Evolutionary conservation across 2,329 filamentous ascomycete genomes (phyloP).

Genomic region (Pseudogymnoascus sp.): DNA sequence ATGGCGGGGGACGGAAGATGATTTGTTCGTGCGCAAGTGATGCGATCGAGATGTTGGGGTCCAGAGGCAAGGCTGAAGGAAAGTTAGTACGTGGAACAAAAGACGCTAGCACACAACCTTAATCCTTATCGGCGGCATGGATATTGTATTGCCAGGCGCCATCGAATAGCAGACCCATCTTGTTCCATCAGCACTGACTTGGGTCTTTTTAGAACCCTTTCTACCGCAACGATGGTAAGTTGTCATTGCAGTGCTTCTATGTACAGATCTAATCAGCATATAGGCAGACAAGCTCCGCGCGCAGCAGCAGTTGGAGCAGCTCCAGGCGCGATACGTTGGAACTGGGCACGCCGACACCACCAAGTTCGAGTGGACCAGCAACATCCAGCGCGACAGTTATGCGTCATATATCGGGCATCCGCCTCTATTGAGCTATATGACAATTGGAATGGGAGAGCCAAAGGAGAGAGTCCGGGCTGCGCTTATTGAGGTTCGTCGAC

Average conservation of each 20-base stretch:
- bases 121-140: background rate
- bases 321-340: conserved; percentile 92
- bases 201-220: background rate
- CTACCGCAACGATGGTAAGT: background rate
- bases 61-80: background rate
- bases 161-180: background rate
- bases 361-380: conserved; percentile 94
- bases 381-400: conserved; percentile 90
- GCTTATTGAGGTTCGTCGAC: conserved; percentile 60
- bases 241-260: background rate
- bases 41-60: background rate
- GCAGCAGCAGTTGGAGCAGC: conserved; percentile 92
- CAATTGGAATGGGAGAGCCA: conserved; percentile 79
- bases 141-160: background rate
- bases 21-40: conserved; percentile 1
- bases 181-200: background rate
- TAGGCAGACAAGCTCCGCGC: conserved; percentile 96
- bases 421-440: conserved; percentile 79
- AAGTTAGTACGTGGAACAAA: background rate
- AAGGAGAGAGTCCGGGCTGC: conserved; percentile 70
- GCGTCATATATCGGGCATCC: conserved; percentile 85
- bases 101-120: background rate
- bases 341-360: conserved; percentile 96
- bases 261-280: background rate
- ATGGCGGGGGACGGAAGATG: background rate